Evolutionary conservation across 345 rosid species (phyloP).

Genomic region (Viola odorata): DNA sequence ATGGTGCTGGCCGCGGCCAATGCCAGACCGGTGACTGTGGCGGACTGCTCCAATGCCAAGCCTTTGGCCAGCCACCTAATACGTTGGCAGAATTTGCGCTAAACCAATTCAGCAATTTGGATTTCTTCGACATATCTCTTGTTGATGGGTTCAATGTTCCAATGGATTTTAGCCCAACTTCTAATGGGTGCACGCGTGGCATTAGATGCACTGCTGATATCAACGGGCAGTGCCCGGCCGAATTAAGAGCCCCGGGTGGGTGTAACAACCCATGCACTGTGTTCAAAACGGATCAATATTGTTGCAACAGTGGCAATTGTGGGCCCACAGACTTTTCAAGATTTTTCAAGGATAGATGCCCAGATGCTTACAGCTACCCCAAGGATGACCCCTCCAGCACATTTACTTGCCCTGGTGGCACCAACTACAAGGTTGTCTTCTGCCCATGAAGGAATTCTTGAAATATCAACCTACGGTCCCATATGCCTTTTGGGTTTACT

Average conservation of each 20-base stretch:
- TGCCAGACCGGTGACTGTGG: conserved; percentile 56
- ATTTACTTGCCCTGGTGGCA: conserved; percentile 32
- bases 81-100: conserved; percentile 56
- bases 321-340: conserved; percentile 15
- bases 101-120: conserved; percentile 41
- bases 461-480: no score
- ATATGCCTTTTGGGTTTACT: no score
- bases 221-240: conserved; percentile 51
- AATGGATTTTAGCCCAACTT: conserved; percentile 46
- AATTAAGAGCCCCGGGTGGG: conserved; percentile 24
- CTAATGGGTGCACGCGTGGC: conserved; percentile 25
- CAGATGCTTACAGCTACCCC: conserved; percentile 27
- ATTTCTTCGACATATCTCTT: conserved; percentile 48
- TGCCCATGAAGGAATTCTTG: conserved; percentile 22
- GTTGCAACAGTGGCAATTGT: conserved; percentile 33
- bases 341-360: conserved; percentile 25
- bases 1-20: conserved; percentile 18
- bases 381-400: conserved; percentile 29
- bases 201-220: conserved; percentile 47
- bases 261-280: conserved; percentile 50
- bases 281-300: conserved; percentile 36
- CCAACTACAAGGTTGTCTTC: conserved; percentile 24
- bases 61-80: conserved; percentile 51
- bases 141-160: conserved; percentile 51
- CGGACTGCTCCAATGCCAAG: conserved; percentile 37